Conservation (phyloP, 2,329 filamentous ascomycete genomes). For the Nannizziopsis barbatae region DNA sequence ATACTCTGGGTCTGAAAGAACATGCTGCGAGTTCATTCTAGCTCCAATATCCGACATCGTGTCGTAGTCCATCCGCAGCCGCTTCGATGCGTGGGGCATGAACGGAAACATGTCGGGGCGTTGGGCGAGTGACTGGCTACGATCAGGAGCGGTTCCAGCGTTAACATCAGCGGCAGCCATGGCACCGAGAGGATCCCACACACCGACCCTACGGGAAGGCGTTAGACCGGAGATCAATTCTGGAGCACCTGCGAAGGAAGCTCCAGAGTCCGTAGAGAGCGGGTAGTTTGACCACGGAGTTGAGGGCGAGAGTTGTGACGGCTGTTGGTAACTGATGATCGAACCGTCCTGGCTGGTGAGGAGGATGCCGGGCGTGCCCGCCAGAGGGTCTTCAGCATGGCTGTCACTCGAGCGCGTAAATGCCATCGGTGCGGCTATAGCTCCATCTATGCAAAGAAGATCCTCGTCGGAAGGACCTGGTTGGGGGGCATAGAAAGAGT, state of each 20-base stretch:
- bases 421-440: background rate
- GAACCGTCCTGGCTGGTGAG: background rate
- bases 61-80: background rate
- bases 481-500: constrained; percentile 7
- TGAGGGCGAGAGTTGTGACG: background rate
- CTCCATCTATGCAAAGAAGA: constrained; percentile 15
- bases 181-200: constrained; percentile 2
- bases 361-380: background rate
- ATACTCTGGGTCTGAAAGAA: constrained; percentile 4
- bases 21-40: background rate
- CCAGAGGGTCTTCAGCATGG: background rate
- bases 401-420: background rate
- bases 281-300: background rate
- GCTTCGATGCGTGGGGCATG: constrained; percentile 14
- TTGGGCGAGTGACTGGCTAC: no score
- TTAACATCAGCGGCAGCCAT: background rate
- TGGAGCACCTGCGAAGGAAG: background rate
- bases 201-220: background rate
- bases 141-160: no score
- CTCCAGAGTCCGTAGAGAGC: background rate
- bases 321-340: background rate
- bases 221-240: background rate
- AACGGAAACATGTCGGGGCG: background rate
- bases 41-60: constrained; percentile 2
- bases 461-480: constrained; percentile 22